A percentile compares a stretch with the other conserved stretches of the same genome.
Evolutionary conservation across 2,329 filamentous ascomycete genomes (phyloP).

Genomic region (Teratosphaeria zuluensis): DNA sequence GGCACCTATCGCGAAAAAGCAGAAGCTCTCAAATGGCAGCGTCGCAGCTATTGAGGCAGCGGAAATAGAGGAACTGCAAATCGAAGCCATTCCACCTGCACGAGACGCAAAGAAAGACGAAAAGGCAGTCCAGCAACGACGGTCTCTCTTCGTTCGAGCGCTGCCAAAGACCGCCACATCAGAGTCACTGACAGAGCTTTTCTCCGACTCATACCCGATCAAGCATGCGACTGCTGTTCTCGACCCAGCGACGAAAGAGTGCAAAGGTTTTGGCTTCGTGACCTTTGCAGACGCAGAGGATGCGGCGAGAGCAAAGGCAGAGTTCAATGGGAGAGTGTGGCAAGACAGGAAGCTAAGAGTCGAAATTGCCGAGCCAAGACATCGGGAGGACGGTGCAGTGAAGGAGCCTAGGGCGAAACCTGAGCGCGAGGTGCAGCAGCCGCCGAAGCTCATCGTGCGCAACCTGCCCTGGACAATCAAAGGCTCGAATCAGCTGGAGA

Average conservation of each 20-base stretch:
- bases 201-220: constrained; percentile 87
- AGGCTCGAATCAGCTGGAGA: constrained; percentile 65
- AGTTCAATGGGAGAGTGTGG: constrained; percentile 69
- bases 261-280: constrained; percentile 90
- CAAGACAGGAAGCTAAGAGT: constrained; percentile 74
- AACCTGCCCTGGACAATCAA: constrained; percentile 97
- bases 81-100: not conserved
- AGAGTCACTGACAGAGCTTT: constrained; percentile 75
- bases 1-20: constrained; percentile 24
- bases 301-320: constrained; percentile 67
- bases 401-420: constrained; percentile 45
- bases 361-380: constrained; percentile 78
- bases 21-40: constrained; percentile 19
- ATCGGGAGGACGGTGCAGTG: constrained; percentile 45
- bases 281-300: constrained; percentile 93
- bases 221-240: constrained; percentile 92
- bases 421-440: constrained; percentile 50
- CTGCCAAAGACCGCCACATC: constrained; percentile 69
- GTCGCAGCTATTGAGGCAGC: constrained; percentile 12
- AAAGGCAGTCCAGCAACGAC: constrained; percentile 14
- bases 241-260: constrained; percentile 76
- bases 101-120: constrained; percentile 6
- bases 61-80: not conserved
- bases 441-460: constrained; percentile 78
- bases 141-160: constrained; percentile 77